These are phyloP conservation scores for Pyrenochaeta sp. DNA, from an alignment of 2,329 filamentous ascomycete species.

Conservation along the genomic window DNA sequence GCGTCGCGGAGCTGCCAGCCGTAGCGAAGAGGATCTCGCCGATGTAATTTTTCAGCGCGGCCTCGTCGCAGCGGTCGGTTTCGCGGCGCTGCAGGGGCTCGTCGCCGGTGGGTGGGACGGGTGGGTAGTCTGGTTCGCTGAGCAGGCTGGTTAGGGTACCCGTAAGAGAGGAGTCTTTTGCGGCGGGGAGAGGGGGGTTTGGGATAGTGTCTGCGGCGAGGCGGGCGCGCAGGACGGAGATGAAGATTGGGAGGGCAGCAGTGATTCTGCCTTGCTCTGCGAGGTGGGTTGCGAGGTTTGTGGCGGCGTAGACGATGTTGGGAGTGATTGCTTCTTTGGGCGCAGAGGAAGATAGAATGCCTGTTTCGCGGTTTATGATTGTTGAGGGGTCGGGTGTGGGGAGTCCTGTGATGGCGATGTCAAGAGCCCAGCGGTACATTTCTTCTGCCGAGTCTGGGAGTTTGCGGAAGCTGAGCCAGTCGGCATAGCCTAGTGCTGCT, in stretches of 20 bases:
- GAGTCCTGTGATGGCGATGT: conserved; percentile 71
- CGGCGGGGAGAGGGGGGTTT: conserved; percentile 24
- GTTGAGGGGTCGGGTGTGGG: conserved; percentile 50
- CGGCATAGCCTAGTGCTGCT: conserved; percentile 81
- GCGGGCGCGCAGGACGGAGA: conserved; percentile 82
- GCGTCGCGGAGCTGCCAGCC: conserved; percentile 50
- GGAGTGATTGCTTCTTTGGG: conserved; percentile 63
- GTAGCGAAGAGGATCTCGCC: conserved; percentile 89
- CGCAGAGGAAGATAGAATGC: conserved; percentile 65
- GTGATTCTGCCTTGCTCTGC: conserved; percentile 72
- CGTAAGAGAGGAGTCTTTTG: conserved; percentile 32
- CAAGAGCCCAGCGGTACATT: conserved; percentile 78
- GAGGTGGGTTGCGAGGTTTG: conserved; percentile 78
- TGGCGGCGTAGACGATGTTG: conserved; percentile 79
- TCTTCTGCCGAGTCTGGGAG: conserved; percentile 70
- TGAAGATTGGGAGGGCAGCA: conserved; percentile 79
- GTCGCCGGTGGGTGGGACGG: conserved; percentile 73
- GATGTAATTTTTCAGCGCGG: conserved; percentile 85
- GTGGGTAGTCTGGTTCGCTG: conserved; percentile 69
- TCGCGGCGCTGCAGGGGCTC: conserved; percentile 69
- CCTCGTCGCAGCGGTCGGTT: conserved; percentile 79
- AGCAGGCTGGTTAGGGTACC: conserved; percentile 45
- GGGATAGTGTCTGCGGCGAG: conserved; percentile 62
- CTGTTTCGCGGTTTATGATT: conserved; percentile 68
- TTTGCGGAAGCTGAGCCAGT: conserved; percentile 83